A percentile compares a stretch with the other conserved stretches of the same genome.
These are phyloP conservation scores for Begonia peltatifolia DNA, from an alignment of 306 rosid genomes.

Conservation along the genomic window DNA sequence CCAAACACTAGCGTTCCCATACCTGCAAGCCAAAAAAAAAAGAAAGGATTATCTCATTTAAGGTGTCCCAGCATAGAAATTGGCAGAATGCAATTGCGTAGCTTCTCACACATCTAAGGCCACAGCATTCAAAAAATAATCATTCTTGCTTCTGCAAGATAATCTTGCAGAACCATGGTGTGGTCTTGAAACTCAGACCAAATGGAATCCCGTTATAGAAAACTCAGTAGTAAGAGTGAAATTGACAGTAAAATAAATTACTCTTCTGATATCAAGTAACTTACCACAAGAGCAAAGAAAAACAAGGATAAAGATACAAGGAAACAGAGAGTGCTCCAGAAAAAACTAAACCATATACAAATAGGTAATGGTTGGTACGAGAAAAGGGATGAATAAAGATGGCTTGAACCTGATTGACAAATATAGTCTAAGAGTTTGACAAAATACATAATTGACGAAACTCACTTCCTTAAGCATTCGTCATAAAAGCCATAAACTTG, in stretches of 20 bases:
- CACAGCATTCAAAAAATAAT: background rate
- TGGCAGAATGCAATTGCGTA: background rate
- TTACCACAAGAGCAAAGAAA: too few relatives aligned
- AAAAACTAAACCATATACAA: too few relatives aligned
- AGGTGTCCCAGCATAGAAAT: background rate
- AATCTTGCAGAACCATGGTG: background rate
- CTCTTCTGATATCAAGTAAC: too few relatives aligned
- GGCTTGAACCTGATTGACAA: too few relatives aligned
- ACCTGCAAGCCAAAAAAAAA: constrained; percentile 46
- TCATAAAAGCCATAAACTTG: constrained; percentile 5
- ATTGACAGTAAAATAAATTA: too few relatives aligned
- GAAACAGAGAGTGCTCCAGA: too few relatives aligned
- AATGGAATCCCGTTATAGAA: too few relatives aligned
- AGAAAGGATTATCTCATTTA: background rate
- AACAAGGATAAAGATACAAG: too few relatives aligned
- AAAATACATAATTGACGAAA: background rate
- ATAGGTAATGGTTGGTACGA: too few relatives aligned
- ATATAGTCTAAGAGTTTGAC: too few relatives aligned
- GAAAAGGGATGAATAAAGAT: background rate
- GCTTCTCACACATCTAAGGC: background rate
- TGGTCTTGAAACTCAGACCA: too few relatives aligned
- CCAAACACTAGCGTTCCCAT: constrained; percentile 7
- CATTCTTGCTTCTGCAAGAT: background rate
- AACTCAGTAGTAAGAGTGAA: too few relatives aligned
- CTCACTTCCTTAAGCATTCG: background rate